Evolutionary conservation across 2,329 filamentous ascomycete species (phyloP), one percentile per base, ranked within the genome.

Genomic region (Venturia aucupariae): DNA sequence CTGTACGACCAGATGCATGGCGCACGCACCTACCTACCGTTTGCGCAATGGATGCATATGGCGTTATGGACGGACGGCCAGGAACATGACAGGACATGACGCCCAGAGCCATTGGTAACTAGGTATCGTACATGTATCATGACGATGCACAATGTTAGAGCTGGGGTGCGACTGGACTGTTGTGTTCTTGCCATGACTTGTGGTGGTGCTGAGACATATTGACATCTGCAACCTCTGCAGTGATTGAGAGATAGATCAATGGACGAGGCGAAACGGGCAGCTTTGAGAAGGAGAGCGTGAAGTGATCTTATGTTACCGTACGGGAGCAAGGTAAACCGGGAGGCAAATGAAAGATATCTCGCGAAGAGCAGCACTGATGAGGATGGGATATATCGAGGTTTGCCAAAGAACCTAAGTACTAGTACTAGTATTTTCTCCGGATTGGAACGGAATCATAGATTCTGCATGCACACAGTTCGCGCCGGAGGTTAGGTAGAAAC

Each of bases 11-110:
- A 38, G 30, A 8, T n/a, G n/a, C n/a, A 30, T 13, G 15, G 19
- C 27, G 51, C 51, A 57, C 51, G 51, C 17, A 35, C 51, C 51
- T 57, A 57, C 30, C 51, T 57, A 57, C 30, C 51, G 51, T 57
- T 57, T 57, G 51, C 51, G 51, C 30, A 57, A n/a, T 55, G 48
- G 11, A 32, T n/a, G n/a, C n/a, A n/a, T n/a, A n/a, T 51, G 24
- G 27, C 48, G 11, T 55, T 30, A 11, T 1, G 8, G 17, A 32
- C 3, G 15, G 48, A 32, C 3, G 15, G 48, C 24, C 24, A 35
- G 48, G 27, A 55, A 24, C 48, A 30, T 32, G 48, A 13, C 48
- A 27, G 27, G 32, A 24, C 48, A 30, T 32, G 48, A 13, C 48
- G 13, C 13, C 8, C 24, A 32, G 24, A 13, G 32, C 13, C 15